Conservation (phyloP, 2,329 filamentous ascomycete genomes). For the Graphilbum fragrans region DNA sequence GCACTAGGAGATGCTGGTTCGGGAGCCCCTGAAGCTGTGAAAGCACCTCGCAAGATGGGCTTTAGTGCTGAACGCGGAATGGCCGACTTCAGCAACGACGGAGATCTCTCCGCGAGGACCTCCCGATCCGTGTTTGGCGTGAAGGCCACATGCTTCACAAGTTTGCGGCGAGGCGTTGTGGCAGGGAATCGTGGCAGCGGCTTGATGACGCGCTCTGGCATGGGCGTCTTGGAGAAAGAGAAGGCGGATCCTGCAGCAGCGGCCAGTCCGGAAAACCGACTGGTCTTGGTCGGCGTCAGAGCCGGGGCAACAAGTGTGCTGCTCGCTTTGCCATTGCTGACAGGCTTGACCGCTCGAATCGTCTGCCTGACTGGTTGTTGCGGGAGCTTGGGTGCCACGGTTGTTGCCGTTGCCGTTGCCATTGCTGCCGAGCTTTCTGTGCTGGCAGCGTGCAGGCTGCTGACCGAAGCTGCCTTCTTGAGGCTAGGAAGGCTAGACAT, state of each 20-base stretch:
- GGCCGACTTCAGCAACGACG: slow-evolving; percentile 41
- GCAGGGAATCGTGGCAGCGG: slow-evolving; percentile 38
- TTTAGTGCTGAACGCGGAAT: slow-evolving; percentile 29
- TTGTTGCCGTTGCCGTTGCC: background rate
- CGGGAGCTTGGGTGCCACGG: slow-evolving; percentile 16
- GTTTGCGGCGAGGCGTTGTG: slow-evolving; percentile 56
- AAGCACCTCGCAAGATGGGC: slow-evolving; percentile 13
- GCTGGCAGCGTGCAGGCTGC: slow-evolving; percentile 19
- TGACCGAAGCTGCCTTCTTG: slow-evolving; percentile 41
- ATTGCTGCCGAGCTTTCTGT: background rate
- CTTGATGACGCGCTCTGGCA: slow-evolving; percentile 33
- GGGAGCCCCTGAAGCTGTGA: background rate
- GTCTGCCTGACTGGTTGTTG: slow-evolving; percentile 11
- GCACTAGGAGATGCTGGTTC: slow-evolving; percentile 5
- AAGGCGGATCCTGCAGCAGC: slow-evolving; percentile 3
- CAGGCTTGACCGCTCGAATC: background rate
- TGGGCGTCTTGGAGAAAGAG: slow-evolving; percentile 32
- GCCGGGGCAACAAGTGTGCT: background rate
- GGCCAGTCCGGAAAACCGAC: slow-evolving; percentile 34
- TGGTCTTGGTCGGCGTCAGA: slow-evolving; percentile 21
- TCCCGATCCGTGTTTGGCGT: slow-evolving; percentile 54
- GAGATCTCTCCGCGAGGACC: slow-evolving; percentile 33
- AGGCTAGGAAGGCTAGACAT: slow-evolving; percentile 25
- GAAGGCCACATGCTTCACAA: slow-evolving; percentile 66
- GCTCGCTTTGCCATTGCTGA: background rate